Conservation (phyloP, 2,329 filamentous ascomycete species). For the Claviceps maximensis region DNA sequence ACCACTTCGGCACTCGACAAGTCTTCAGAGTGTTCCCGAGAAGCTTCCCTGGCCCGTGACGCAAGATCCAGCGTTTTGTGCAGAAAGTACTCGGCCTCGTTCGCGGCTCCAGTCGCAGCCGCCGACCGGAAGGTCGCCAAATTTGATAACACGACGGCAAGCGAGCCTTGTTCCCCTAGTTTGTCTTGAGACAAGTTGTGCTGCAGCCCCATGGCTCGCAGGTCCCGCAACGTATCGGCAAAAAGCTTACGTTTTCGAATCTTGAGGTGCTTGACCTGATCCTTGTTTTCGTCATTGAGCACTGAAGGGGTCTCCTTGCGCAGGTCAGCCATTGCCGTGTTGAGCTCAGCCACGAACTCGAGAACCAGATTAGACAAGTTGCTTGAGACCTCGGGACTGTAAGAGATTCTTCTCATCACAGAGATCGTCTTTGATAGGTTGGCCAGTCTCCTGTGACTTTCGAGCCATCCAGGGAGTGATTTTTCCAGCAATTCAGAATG, state of each 20-base stretch:
- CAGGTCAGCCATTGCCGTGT: conserved; percentile 56
- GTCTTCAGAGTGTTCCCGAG: conserved; percentile 69
- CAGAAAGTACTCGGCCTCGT: conserved; percentile 55
- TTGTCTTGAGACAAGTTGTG: conserved; percentile 65
- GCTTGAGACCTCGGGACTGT: conserved; percentile 35
- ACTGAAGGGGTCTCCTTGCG: conserved; percentile 69
- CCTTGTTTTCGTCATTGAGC: conserved; percentile 80
- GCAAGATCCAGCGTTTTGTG: conserved; percentile 67
- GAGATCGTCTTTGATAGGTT: conserved; percentile 56
- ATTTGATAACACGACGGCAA: conserved; percentile 54
- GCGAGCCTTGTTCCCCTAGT: conserved; percentile 58
- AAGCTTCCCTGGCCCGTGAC: conserved; percentile 50
- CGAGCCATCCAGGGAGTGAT: conserved; percentile 24
- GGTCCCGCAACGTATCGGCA: conserved; percentile 69
- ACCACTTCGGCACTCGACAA: conserved; percentile 67
- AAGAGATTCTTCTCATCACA: conserved; percentile 58
- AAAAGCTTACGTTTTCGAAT: conserved; percentile 80
- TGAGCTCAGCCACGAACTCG: conserved; percentile 55
- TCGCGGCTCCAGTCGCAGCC: conserved; percentile 11
- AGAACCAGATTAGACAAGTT: conserved; percentile 48
- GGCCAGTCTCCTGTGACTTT: conserved; percentile 50
- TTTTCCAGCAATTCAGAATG: conserved; percentile 12
- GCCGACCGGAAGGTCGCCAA: conserved; percentile 28
- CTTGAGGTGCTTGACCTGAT: conserved; percentile 76
- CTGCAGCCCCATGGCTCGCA: conserved; percentile 81